Base-by-base conservation (phyloP, 106 monocot species). In the Platanthera guangdongensis region DNA sequence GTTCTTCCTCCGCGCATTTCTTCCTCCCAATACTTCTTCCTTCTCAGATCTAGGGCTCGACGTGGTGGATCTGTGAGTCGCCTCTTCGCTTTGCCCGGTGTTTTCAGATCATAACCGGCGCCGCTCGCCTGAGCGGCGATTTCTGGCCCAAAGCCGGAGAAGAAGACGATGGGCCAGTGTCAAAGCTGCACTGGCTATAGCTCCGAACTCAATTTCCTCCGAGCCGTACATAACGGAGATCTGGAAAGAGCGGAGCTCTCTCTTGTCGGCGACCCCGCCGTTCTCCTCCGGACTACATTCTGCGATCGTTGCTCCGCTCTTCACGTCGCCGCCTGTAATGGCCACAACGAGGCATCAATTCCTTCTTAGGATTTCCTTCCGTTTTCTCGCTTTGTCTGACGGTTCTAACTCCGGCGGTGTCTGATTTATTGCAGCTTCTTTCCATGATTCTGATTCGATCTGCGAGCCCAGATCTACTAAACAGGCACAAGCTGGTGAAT, bases 281-380 rank as follows among this genome's bases (percentile, higher is more conserved):
- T 86, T 7, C 74, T 88, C 72, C 75, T 51, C 59, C 32, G 47
- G 48, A 79, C 73, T 63, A 87, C 84, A 22, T n/a, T 83, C 46
- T 87, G 50, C 71, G 76, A 83, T 64, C 82, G 90, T 50, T 83
- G 81, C 78, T 90, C 87, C 53, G 76, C 90, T 5, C 80, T 84
- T 63, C 90, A 91, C 81, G 76, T 88, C 74, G 87, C 90, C 60
- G 87, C 87, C 21, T 79, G 84, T 54, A 83, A 84, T 80, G 87
- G 90, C 28, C 81, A 72, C 30, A 59, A 78, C 80, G 85, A 86
- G 85, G 87, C 86, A 4, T 30, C 59, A 4, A 59, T 14, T 25
- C 45, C 76, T 13, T 16, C 18, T n/a, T 2, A 45, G 12, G 7
- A 13, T 47, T 48, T 12, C 15, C 39, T 10, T 59, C 52, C 13